Evolutionary conservation across 2,329 filamentous ascomycete species (phyloP), one percentile per base, ranked within the genome.

Genomic region (Xylariaceae sp.): DNA sequence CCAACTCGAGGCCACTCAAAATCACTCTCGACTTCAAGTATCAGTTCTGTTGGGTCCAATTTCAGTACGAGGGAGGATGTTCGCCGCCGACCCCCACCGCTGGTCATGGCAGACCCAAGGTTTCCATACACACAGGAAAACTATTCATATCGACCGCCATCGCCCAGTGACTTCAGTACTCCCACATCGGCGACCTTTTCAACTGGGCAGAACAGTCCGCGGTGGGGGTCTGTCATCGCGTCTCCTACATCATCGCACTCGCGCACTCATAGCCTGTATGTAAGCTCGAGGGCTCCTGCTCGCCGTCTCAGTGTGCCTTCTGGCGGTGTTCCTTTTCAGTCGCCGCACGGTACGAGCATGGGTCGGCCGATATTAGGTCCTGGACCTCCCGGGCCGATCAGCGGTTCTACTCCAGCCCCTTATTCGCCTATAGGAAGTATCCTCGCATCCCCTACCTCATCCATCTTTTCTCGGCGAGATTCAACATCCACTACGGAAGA

Each of bases 131-230:
- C 80, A 38, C 79, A 82, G 15, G 83, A 85, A 11, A 76, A 78
- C 49, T 79, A 86, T 58, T 73, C 77, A n/a, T 86, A 86, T 58
- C 78, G 83, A 22, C 76, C 79, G 3, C 77, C 83, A 6, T 88
- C 89, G 3, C 86, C 87, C 0, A 82, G 80, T 51, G 87, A 88
- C 33, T 88, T 86, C 56, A 87, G 86, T 62, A 95, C 90, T 3
- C 90, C 90, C 2, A 90, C 88, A 0, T 92, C 90, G 1, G 83
- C 87, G 11, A 89, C 88, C 0, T 95, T 90, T 60, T 90, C 90
- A 1, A 85, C 82, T 1, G 86, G 82, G 0, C 84, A 85, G 45
- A 85, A 81, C 53, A 95, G 90, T 64, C 90, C 90, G 5, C 82
- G 83, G 45, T 94, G 86, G 76, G 78, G 77, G 6, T 81, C 85